Evolutionary conservation across 495 filamentous ascomycete genomes (phyloP).

Genomic region (Barbatosphaeria neglecta): DNA sequence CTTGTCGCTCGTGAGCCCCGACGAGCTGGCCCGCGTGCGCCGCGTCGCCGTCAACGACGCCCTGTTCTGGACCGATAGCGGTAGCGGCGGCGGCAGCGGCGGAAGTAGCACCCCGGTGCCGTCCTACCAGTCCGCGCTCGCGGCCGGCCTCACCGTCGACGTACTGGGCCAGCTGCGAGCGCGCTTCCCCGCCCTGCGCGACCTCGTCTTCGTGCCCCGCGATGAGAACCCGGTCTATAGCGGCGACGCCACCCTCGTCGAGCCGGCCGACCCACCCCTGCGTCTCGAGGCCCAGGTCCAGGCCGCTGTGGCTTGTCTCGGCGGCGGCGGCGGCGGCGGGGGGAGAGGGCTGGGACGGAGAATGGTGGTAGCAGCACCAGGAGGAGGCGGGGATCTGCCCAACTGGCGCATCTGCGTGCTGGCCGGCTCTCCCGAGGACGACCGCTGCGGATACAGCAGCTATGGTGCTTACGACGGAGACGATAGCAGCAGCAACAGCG

Average conservation of each 20-base stretch:
- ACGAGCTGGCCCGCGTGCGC: conserved; percentile 12
- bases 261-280: conserved; percentile 5
- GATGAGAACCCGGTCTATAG: conserved; percentile 10
- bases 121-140: background rate
- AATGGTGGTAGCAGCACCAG: too few relatives aligned
- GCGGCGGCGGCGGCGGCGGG: background rate
- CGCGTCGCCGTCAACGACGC: conserved; percentile 14
- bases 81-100: background rate
- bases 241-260: conserved; percentile 9
- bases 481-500: background rate
- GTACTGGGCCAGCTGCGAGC: conserved; percentile 3
- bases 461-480: background rate
- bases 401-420: conserved; percentile 6
- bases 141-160: conserved; percentile 2
- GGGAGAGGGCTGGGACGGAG: background rate
- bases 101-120: background rate
- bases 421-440: background rate
- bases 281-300: conserved; percentile 9
- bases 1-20: conserved; percentile 4
- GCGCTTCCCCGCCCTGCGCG: conserved; percentile 7
- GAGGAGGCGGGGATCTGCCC: conserved; percentile 2
- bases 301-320: conserved; percentile 1
- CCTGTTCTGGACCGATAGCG: conserved; percentile 7
- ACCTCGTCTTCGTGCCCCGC: conserved; percentile 13
- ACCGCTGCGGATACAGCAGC: background rate